Conservation (phyloP, 2,329 filamentous ascomycete species). For the Plectosphaerella cucumerina region DNA sequence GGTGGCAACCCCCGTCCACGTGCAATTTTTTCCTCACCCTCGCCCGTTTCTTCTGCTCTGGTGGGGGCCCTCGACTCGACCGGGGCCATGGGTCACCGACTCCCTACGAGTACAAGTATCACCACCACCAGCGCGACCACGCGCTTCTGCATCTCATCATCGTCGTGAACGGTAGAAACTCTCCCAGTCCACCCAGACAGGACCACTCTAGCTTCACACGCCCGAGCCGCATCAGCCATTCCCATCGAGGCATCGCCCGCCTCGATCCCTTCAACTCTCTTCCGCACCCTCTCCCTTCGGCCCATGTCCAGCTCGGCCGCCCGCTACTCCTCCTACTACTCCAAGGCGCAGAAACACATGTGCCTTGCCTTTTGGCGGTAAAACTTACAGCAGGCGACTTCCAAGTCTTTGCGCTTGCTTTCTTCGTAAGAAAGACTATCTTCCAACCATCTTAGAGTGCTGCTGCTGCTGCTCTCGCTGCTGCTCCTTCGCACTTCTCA, state of each 20-base stretch:
- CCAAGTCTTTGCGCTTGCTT: slow-evolving; percentile 7
- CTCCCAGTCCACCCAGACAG: not conserved
- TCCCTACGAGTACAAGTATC: not conserved
- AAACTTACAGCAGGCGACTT: slow-evolving; percentile 6
- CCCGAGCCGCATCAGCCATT: not conserved
- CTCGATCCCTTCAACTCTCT: not conserved
- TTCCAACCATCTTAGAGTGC: not conserved
- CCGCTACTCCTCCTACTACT: not conserved
- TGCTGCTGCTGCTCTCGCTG: too few relatives aligned
- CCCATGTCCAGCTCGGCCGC: not conserved
- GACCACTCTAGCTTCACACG: not conserved
- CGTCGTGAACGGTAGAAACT: not conserved
- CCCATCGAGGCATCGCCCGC: not conserved
- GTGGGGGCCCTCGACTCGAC: not conserved
- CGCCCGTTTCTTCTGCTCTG: not conserved
- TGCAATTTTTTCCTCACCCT: slow-evolving; percentile 2
- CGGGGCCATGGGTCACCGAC: not conserved
- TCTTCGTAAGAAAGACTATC: slow-evolving; percentile 5
- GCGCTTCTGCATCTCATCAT: not conserved
- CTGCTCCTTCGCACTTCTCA: too few relatives aligned
- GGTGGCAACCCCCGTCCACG: slow-evolving; percentile 3
- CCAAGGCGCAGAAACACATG: slow-evolving; percentile 4
- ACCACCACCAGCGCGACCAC: not conserved
- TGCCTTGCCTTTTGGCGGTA: slow-evolving; percentile 1
- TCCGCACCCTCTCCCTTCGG: not conserved